Percentiles rank a stretch among this genome's conserved stretches.
phyloP scores from a whole-genome alignment of 2,329 filamentous ascomycete genomes.

The Intubia oerlemansii region DNA sequence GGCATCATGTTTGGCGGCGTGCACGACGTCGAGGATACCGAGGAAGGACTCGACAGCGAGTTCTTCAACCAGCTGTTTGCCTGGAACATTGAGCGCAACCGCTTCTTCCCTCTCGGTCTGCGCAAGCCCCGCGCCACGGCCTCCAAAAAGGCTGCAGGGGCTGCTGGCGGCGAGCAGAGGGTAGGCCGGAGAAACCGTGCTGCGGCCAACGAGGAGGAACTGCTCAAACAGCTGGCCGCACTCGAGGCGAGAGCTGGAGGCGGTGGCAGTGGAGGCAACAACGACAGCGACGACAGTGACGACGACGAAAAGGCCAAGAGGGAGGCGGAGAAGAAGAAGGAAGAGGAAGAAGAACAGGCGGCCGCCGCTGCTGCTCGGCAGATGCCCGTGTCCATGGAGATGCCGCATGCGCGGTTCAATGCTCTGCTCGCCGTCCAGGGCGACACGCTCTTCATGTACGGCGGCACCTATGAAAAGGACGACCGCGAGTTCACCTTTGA shows the following conservation, averaged over 20 bases:
- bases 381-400: constrained; percentile 51
- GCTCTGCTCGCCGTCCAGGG: constrained; percentile 77
- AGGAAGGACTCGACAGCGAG: constrained; percentile 90
- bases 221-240: constrained; percentile 68
- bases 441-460: constrained; percentile 83
- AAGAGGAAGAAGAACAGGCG: constrained; percentile 7
- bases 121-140: constrained; percentile 45
- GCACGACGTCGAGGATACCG: constrained; percentile 74
- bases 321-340: constrained; percentile 29
- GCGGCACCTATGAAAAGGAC: constrained; percentile 86
- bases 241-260: constrained; percentile 34
- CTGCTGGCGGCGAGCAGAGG: constrained; percentile 25
- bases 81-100: constrained; percentile 88
- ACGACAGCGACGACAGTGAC: constrained; percentile 33
- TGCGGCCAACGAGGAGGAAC: constrained; percentile 79
- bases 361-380: constrained; percentile 19
- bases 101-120: constrained; percentile 70
- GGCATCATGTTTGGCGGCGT: constrained; percentile 90
- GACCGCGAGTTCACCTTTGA: constrained; percentile 93
- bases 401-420: constrained; percentile 83
- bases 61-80: constrained; percentile 87
- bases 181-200: constrained; percentile 46
- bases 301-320: too few species aligned
- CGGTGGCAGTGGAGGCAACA: neutral
- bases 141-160: constrained; percentile 30